Evolutionary conservation across 148 eudicot genomes (phyloP), one percentile per base, ranked within the genome.

Genomic region (Amaranthus palmeri): DNA sequence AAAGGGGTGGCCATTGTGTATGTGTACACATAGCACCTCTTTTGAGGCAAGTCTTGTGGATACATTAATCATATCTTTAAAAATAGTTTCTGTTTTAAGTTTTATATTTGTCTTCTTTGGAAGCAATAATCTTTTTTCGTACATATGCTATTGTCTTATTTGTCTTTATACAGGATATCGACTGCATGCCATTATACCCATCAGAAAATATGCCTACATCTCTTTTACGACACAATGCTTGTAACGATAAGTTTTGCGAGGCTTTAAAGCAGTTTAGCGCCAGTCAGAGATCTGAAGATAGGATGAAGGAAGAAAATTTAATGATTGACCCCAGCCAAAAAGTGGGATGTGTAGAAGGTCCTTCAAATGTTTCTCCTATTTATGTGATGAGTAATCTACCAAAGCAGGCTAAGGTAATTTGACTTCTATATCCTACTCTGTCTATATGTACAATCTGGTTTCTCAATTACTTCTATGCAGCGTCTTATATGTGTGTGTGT

Each of bases 171-270:
- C 92, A 96, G 99, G 99, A 96, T 79, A 86, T 90, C 72, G 97
- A 96, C 82, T 96, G 99, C 87, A 92, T 96, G 99, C 99, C 99
- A 36, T 73, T 79, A 48, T 83, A 87, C 75, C 97, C 88, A 8
- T 75, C 75, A 36, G 97, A 96, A 64, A 90, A 88, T 68, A 84
- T 92, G 89, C 97, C 99, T 51, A 80, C 93, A 50, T 86, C 84
- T 50, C 84, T 87, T 69, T 80, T 79, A 68, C 87, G 85, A 72
- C 86, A 84, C 57, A 73, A 67, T 58, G 61, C 65, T 72, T 68
- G 73, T 61, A 79, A 79, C 77, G 90, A 90, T 75, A 91, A 83
- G 82, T 82, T 86, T 45, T 83, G 80, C 65, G 86, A 90, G 80
- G 87, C 84, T 74, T 62, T 86, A 68, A 92, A 81, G 77, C 87